Base-by-base conservation (phyloP, 306 rosid species). In the Abrus pulchellus region DNA sequence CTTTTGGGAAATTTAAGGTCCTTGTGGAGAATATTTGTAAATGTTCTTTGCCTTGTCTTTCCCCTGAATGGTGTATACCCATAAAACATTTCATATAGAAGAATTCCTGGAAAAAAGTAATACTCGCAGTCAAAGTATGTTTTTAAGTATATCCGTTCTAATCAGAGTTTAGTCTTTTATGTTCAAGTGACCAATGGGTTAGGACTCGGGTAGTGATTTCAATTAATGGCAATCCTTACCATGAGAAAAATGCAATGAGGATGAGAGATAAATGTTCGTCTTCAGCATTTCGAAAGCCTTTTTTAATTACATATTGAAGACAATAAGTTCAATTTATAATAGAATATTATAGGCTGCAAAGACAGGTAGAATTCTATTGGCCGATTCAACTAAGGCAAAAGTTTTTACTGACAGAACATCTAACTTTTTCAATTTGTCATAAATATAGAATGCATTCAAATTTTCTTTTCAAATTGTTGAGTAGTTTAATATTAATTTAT, bases 1-100 rank as follows among this genome's bases (percentile, higher is more conserved):
- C 83, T 88, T 86, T 85, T 85, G 38, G 99, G 92, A 85, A 95
- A 95, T 75, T 87, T 95, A 48, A 95, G 94, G 86, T 95, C 98
- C 87, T 93, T 95, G 80, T 91, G 95, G 49, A 95, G 99, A 86
- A 95, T 88, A 82, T 95, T 93, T 76, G 97, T 65, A 64, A 95
- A 95, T 36, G 99, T 95, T 84, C 72, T 91, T 81, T 95, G 99
- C 87, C 99, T 91, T 38, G 90, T 93, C 86, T 87, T 95, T 48
- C 99, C 99, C 76, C 99, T 85, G 80, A 95, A 95, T 61, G 99
- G 98, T 48, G 99, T 93, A 67, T 87, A 91, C n/a, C 98, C 99
- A 69, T 85, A 95, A 59, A 93, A 75, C 99, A 95, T 95, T 84
- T 93, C 99, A 79, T 90, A 95, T 12, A 93, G 69, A 87, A 94